A percentile compares a stretch with the other conserved stretches of the same genome.
These are phyloP conservation scores for Metschnikowia dekortorum DNA, from an alignment of 805 yeast species.

Conservation along the genomic window DNA sequence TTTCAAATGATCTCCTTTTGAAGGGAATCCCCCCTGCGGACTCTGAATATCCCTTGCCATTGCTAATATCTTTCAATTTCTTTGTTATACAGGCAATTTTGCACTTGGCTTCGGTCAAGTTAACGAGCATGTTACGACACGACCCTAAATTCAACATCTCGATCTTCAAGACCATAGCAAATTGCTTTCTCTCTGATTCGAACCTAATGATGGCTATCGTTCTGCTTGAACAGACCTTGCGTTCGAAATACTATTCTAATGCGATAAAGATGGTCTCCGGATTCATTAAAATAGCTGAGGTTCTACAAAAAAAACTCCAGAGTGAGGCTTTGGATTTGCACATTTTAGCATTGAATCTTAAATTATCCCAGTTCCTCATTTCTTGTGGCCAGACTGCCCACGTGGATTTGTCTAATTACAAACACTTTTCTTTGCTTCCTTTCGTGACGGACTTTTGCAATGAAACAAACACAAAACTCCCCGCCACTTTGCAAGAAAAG, in stretches of 20 bases:
- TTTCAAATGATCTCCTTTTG: constrained; percentile 5
- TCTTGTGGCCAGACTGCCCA: background rate
- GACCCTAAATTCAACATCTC: background rate
- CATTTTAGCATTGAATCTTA: constrained; percentile 4
- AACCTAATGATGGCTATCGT: constrained; percentile 6
- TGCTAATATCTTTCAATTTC: constrained; percentile 12
- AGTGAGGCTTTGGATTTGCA: background rate
- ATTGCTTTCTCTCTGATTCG: constrained; percentile 5
- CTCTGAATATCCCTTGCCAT: background rate
- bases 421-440: background rate
- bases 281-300: constrained; percentile 10
- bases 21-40: constrained; percentile 2
- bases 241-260: constrained; percentile 11
- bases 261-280: constrained; percentile 14
- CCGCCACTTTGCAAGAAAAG: background rate
- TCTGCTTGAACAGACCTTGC: background rate
- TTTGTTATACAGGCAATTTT: constrained; percentile 16
- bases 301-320: constrained; percentile 3
- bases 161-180: constrained; percentile 9
- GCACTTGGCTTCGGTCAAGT: constrained; percentile 10
- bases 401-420: background rate
- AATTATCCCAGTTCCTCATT: background rate
- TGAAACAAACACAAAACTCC: background rate
- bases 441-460: constrained; percentile 2
- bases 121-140: constrained; percentile 5